Evolutionary conservation across 2,329 filamentous ascomycete genomes (phyloP).

Genomic region (Xylariomycetidae sp.): DNA sequence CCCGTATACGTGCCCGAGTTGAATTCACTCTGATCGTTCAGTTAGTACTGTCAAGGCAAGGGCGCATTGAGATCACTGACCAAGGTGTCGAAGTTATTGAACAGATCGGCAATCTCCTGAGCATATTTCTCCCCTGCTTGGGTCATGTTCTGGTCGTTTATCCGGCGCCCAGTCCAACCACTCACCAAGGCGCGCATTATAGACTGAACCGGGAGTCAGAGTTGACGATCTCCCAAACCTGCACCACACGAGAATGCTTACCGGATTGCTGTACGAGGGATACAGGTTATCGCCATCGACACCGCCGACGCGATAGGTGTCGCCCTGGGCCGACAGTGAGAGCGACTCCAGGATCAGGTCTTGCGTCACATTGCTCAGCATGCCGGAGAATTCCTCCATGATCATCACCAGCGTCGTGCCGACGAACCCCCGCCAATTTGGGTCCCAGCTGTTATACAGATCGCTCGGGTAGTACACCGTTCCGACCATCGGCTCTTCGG

Average conservation of each 20-base stretch:
- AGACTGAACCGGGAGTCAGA: constrained; percentile 3
- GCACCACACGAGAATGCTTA: constrained; percentile 19
- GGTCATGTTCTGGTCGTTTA: constrained; percentile 54
- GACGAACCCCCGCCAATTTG: constrained; percentile 60
- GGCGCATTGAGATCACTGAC: background rate
- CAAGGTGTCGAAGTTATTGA: constrained; percentile 48
- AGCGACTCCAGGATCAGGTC: constrained; percentile 46
- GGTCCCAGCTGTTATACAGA: constrained; percentile 41
- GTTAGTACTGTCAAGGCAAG: background rate
- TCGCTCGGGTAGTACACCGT: constrained; percentile 38
- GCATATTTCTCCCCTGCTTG: constrained; percentile 50
- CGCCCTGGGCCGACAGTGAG: constrained; percentile 49
- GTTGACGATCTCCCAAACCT: background rate
- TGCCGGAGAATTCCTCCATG: constrained; percentile 50
- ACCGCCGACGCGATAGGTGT: constrained; percentile 55
- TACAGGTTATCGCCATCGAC: constrained; percentile 57
- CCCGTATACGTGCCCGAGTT: constrained; percentile 59
- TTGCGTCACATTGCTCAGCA: constrained; percentile 32
- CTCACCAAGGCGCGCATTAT: constrained; percentile 59
- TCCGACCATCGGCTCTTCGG: constrained; percentile 53
- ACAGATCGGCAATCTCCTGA: constrained; percentile 49
- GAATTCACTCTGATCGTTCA: constrained; percentile 42
- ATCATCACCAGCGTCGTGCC: constrained; percentile 53
- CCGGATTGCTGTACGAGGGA: constrained; percentile 54
- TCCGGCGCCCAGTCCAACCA: constrained; percentile 50